Conservation (phyloP, 1,139 yeast species). For the Candida gigantensis region DNA sequence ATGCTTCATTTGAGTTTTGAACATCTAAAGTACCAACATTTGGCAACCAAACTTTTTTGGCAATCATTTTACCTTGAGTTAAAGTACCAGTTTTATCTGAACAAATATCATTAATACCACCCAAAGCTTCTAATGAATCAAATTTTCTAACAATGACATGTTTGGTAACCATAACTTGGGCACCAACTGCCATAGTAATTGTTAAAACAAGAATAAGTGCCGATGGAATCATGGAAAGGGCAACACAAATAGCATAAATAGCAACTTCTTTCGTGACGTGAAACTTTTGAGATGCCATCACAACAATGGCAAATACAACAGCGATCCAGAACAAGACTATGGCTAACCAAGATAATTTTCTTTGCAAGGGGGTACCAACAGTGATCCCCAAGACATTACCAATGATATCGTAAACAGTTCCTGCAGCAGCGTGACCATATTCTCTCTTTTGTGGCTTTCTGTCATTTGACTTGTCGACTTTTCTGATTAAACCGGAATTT, state of each 20-base stretch:
- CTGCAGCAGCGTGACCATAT: slow-evolving; percentile 43
- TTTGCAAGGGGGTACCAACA: slow-evolving; percentile 76
- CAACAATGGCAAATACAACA: slow-evolving; percentile 73
- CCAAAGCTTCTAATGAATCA: slow-evolving; percentile 78
- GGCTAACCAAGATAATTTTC: slow-evolving; percentile 69
- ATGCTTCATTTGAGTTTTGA: slow-evolving; percentile 63
- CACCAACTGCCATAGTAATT: slow-evolving; percentile 87
- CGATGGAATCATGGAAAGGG: slow-evolving; percentile 82
- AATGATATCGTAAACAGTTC: slow-evolving; percentile 42
- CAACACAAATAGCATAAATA: slow-evolving; percentile 83
- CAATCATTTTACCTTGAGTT: slow-evolving; percentile 80
- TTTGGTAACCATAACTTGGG: slow-evolving; percentile 72
- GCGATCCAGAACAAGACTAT: slow-evolving; percentile 69
- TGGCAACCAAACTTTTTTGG: slow-evolving; percentile 75
- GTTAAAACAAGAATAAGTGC: slow-evolving; percentile 79
- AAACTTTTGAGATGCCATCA: slow-evolving; percentile 76
- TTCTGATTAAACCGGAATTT: slow-evolving; percentile 17
- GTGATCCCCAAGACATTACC: slow-evolving; percentile 75
- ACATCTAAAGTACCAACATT: slow-evolving; percentile 66
- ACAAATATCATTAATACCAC: slow-evolving; percentile 79
- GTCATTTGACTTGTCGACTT: slow-evolving; percentile 23
- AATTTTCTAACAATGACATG: slow-evolving; percentile 76
- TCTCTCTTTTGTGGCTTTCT: slow-evolving; percentile 34
- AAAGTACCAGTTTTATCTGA: slow-evolving; percentile 56
- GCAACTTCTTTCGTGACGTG: slow-evolving; percentile 70